A percentile compares a stretch with the other conserved stretches of the same genome.
These are phyloP conservation scores for Trypanosoma congolense DNA, from an alignment of 208 protist species.

Conservation along the genomic window DNA sequence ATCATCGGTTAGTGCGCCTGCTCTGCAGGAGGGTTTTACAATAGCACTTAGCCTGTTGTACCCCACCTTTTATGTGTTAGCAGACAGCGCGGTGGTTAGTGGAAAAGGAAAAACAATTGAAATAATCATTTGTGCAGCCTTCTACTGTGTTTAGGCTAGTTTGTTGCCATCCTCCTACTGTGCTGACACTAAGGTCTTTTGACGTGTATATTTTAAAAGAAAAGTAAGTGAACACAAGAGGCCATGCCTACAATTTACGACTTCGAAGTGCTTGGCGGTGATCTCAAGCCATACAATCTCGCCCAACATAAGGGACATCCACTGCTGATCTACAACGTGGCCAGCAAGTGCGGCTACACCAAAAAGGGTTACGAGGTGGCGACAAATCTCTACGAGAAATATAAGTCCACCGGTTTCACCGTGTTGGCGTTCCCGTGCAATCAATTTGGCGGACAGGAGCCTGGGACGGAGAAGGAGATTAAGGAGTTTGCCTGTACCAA, in stretches of 20 bases:
- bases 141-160: too few relatives aligned
- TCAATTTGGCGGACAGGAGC: slow-evolving; percentile 71
- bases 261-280: slow-evolving; percentile 24
- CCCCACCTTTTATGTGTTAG: too few relatives aligned
- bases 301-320: slow-evolving; percentile 28
- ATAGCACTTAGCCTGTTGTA: too few relatives aligned
- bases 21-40: too few relatives aligned
- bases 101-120: too few relatives aligned
- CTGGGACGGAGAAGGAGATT: slow-evolving; percentile 32
- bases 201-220: background rate
- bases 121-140: too few relatives aligned
- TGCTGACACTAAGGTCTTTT: too few relatives aligned
- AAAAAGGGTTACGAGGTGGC: slow-evolving; percentile 76
- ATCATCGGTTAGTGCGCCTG: too few relatives aligned
- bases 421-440: slow-evolving; percentile 92
- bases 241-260: slow-evolving; percentile 19
- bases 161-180: too few relatives aligned
- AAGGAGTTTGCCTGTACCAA: slow-evolving; percentile 34
- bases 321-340: slow-evolving; percentile 31
- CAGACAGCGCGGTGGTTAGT: too few relatives aligned
- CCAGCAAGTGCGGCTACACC: slow-evolving; percentile 78
- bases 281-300: slow-evolving; percentile 27
- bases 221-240: background rate
- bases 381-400: slow-evolving; percentile 80
- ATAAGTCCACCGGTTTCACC: slow-evolving; percentile 77